Conservation (phyloP, 2,329 filamentous ascomycete genomes). For the Pestalotiopsis sp. region DNA sequence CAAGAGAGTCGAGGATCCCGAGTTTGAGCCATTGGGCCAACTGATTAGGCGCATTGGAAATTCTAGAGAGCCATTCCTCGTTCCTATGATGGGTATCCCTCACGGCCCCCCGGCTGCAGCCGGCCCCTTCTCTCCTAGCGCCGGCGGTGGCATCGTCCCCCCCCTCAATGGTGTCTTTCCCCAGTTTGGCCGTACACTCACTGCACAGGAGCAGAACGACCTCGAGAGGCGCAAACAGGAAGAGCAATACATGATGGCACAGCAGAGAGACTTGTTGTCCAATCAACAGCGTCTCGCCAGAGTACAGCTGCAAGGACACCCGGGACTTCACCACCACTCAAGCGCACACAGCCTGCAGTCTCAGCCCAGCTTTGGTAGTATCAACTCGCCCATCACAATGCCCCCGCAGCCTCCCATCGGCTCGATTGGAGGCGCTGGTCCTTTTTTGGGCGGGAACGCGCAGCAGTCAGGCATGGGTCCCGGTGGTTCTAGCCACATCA, state of each 20-base stretch:
- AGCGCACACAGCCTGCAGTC: conserved; percentile 95
- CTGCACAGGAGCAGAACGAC: conserved; percentile 97
- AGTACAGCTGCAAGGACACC: conserved; percentile 62
- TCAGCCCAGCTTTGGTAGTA: conserved; percentile 94
- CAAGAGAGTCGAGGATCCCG: conserved; percentile 88
- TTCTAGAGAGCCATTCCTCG: conserved; percentile 93
- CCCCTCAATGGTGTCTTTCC: conserved; percentile 93
- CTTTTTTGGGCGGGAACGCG: conserved; percentile 67
- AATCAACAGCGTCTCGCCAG: conserved; percentile 80
- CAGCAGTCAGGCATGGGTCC: conserved; percentile 39
- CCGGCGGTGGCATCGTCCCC: conserved; percentile 68
- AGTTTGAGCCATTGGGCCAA: conserved; percentile 94
- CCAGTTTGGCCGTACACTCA: conserved; percentile 93
- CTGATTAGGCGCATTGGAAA: conserved; percentile 95
- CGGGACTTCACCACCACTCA: conserved; percentile 81
- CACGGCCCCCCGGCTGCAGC: conserved; percentile 71
- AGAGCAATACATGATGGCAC: conserved; percentile 94
- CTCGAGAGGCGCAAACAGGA: conserved; percentile 95
- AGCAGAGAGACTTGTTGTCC: conserved; percentile 89
- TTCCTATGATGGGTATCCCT: conserved; percentile 93
- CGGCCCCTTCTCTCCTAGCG: conserved; percentile 48
- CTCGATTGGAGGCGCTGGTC: conserved; percentile 59
- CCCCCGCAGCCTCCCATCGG: conserved; percentile 54
- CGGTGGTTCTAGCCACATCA: conserved; percentile 36
- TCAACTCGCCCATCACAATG: conserved; percentile 78